Conservation (phyloP, 306 rosid species). For the Trifolium dubium region DNA sequence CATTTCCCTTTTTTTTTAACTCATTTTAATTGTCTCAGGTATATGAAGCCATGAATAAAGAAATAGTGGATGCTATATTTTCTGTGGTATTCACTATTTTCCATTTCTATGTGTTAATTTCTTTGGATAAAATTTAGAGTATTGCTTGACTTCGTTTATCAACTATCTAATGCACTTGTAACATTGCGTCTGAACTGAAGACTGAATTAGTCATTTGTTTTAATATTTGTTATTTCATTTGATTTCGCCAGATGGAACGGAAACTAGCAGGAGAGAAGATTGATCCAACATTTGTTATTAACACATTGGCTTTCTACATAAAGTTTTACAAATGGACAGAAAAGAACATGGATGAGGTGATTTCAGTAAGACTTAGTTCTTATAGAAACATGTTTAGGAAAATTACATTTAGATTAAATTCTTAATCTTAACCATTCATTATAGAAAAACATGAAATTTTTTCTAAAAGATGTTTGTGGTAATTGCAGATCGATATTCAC, state of each 20-base stretch:
- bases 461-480: too few species aligned
- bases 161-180: not conserved
- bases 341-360: not conserved
- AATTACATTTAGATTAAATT: too few species aligned
- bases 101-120: not conserved
- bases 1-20: not conserved
- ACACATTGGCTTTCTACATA: not conserved
- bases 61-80: not conserved
- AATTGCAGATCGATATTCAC: too few species aligned
- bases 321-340: not conserved
- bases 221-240: not conserved
- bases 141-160: not conserved
- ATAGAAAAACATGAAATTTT: too few species aligned
- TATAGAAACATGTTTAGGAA: not conserved
- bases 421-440: too few species aligned
- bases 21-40: slow-evolving; percentile 1
- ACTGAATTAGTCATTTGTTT: not conserved
- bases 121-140: too few species aligned
- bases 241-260: not conserved
- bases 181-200: too few species aligned
- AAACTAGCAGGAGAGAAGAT: not conserved
- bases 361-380: not conserved
- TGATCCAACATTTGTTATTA: not conserved
- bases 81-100: not conserved
- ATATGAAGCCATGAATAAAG: not conserved